Percentiles rank a stretch among this genome's conserved stretches.
phyloP scores from a whole-genome alignment of 2,329 filamentous ascomycete species.

The Pseudogymnoascus destructans region DNA sequence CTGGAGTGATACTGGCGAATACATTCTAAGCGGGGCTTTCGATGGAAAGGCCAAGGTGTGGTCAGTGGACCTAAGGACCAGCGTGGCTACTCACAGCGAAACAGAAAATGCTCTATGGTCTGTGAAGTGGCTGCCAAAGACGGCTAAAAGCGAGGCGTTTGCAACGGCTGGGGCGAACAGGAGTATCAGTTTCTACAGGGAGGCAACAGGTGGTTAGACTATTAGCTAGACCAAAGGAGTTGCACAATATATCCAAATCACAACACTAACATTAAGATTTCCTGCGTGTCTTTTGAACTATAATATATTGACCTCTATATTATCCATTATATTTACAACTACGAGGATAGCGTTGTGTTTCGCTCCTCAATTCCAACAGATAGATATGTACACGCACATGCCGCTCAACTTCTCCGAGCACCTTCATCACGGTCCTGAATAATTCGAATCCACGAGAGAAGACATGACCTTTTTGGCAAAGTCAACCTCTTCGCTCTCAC shows the following conservation, averaged over 20 bases:
- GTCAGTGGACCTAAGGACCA: slow-evolving; percentile 71
- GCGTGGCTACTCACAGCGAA: slow-evolving; percentile 89
- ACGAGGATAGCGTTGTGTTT: neutral
- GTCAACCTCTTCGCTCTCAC: slow-evolving; percentile 22
- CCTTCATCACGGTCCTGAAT: neutral
- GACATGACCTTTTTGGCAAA: slow-evolving; percentile 20
- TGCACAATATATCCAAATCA: slow-evolving; percentile 7
- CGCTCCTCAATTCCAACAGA: neutral
- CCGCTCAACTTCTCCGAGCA: neutral
- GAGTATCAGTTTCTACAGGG: slow-evolving; percentile 70
- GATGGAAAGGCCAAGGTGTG: slow-evolving; percentile 95
- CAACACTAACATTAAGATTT: neutral
- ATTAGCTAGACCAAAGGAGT: neutral
- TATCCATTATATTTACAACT: neutral
- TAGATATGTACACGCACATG: neutral
- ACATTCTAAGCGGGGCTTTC: slow-evolving; percentile 72
- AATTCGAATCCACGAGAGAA: slow-evolving; percentile 13
- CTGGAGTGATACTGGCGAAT: slow-evolving; percentile 90
- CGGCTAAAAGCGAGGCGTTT: slow-evolving; percentile 52
- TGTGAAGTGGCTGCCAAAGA: slow-evolving; percentile 71
- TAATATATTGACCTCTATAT: neutral
- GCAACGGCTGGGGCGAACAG: slow-evolving; percentile 65
- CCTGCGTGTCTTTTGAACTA: neutral
- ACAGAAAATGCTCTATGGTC: slow-evolving; percentile 75
- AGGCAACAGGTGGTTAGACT: slow-evolving; percentile 52